Base-by-base conservation (phyloP, 495 filamentous ascomycete genomes). In the Hypoxylon subgilvum region DNA sequence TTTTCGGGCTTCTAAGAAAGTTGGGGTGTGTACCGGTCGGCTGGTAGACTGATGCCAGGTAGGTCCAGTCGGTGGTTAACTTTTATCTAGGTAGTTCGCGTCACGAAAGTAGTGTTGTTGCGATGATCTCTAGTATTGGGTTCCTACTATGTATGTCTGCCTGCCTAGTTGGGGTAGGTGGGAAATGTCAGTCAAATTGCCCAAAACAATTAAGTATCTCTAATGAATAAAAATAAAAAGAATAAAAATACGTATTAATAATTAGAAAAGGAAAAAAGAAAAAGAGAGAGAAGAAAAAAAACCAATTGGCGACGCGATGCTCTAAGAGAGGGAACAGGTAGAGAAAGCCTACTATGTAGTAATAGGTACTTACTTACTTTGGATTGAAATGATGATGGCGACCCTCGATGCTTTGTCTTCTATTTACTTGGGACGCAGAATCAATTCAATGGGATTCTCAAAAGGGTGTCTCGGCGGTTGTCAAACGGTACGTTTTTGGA, bases 401-500 rank as follows among this genome's bases (percentile, higher is more conserved):
- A n/a, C n/a, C n/a, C 5, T 6, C 14, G 32, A 18, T 34, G 34
- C n/a, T 28, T 2, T 31, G 22, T 28, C 18, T n/a, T 13, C 23
- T 27, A 16, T 39, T 61, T 46, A 34, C 56, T 61, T 52, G 39
- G 49, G 46, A 56, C 39, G 52, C 53, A 44, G 55, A 64, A 38
- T 63, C 50, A 58, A 44, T 48, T 55, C 53, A 61, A 58, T 39
- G 63, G 39, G 44, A 48, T 44, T 46, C 60, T 66, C 44, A 61
- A 65, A 64, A 54, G 55, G 55, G 57, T 60, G 53, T 60, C 64
- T 52, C 31, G 46, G 58, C 45, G 60, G 56, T 48, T 68, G 64
- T 69, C 71, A 66, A 70, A 73, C 61, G 38, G 43, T 65, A 71
- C 73, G 67, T 54, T 75, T 75, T 75, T 62, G 68, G 73, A 66